phyloP scores from a whole-genome alignment of 2,329 filamentous ascomycete genomes.

The Epichloe hybrida region DNA sequence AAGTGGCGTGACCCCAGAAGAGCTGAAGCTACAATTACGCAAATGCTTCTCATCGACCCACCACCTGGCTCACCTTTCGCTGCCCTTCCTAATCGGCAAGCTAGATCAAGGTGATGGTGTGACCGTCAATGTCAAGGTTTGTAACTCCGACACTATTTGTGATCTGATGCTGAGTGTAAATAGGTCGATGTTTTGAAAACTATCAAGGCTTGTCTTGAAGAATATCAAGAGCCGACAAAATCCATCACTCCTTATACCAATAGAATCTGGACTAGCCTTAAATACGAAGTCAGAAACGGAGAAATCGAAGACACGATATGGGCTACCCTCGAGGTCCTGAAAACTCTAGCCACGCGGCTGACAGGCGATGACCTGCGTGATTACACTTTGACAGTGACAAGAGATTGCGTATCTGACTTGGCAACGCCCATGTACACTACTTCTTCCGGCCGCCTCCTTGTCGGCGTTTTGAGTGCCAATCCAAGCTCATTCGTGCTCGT shows the following conservation, averaged over 20 bases:
- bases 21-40: slow-evolving; percentile 39
- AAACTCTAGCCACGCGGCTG: slow-evolving; percentile 32
- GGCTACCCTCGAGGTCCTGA: slow-evolving; percentile 40
- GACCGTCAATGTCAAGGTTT: slow-evolving; percentile 43
- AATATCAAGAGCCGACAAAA: slow-evolving; percentile 32
- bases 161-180: slow-evolving; percentile 5
- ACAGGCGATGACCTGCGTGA: slow-evolving; percentile 29
- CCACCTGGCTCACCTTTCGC: slow-evolving; percentile 29
- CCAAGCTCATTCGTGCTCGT: slow-evolving; percentile 33
- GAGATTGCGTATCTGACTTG: slow-evolving; percentile 40
- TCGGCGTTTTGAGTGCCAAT: slow-evolving; percentile 36
- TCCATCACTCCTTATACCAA: slow-evolving; percentile 35
- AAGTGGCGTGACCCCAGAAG: slow-evolving; percentile 40
- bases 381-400: slow-evolving; percentile 35
- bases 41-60: slow-evolving; percentile 39
- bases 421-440: slow-evolving; percentile 38
- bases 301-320: slow-evolving; percentile 44
- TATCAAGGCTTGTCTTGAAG: slow-evolving; percentile 36
- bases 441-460: slow-evolving; percentile 37
- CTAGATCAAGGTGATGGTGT: slow-evolving; percentile 45
- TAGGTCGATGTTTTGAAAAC: slow-evolving; percentile 43
- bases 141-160: background rate
- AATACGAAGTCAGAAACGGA: slow-evolving; percentile 49
- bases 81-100: slow-evolving; percentile 43
- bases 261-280: slow-evolving; percentile 45